A percentile compares a stretch with the other conserved stretches of the same genome.
Evolutionary conservation across 176 grass and related monocot genomes (phyloP).

Genomic region (Zoysia pacifica): DNA sequence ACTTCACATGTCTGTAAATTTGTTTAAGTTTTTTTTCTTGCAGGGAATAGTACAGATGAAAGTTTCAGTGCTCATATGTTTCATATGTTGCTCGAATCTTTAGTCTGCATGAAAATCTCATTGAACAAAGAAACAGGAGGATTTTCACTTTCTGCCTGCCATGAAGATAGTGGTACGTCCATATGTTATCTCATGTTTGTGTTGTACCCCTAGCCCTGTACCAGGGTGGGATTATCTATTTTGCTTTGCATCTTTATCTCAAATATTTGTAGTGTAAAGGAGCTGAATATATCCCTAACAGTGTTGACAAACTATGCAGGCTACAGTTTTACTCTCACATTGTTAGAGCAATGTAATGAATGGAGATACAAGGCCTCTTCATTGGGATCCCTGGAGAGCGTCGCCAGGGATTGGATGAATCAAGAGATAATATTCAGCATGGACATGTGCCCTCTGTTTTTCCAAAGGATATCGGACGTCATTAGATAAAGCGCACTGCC

Average conservation of each 20-base stretch:
- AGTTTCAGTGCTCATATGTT: slow-evolving; percentile 42
- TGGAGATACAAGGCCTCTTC: slow-evolving; percentile 62
- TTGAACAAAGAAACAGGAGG: slow-evolving; percentile 56
- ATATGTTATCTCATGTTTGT: slow-evolving; percentile 23
- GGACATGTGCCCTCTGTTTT: slow-evolving; percentile 67
- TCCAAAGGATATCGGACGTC: slow-evolving; percentile 43
- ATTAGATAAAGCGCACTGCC: slow-evolving; percentile 16
- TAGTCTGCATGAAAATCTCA: slow-evolving; percentile 70
- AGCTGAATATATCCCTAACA: slow-evolving; percentile 25
- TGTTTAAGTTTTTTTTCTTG: slow-evolving; percentile 31
- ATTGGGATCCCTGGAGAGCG: slow-evolving; percentile 51
- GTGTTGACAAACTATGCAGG: slow-evolving; percentile 50
- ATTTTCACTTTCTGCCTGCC: slow-evolving; percentile 48
- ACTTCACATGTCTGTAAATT: slow-evolving; percentile 24
- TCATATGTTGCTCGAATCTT: slow-evolving; percentile 48
- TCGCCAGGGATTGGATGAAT: slow-evolving; percentile 68
- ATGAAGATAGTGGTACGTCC: slow-evolving; percentile 77
- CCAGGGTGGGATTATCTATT: background rate
- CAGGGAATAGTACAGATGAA: slow-evolving; percentile 48
- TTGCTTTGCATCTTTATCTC: background rate
- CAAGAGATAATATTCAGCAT: slow-evolving; percentile 60
- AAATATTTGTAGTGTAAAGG: background rate
- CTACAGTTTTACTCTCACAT: slow-evolving; percentile 72
- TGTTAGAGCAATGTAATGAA: slow-evolving; percentile 45
- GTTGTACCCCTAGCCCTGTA: slow-evolving; percentile 13